Conservation (phyloP, 169 alveolate species). For the Plasmodium inui region DNA sequence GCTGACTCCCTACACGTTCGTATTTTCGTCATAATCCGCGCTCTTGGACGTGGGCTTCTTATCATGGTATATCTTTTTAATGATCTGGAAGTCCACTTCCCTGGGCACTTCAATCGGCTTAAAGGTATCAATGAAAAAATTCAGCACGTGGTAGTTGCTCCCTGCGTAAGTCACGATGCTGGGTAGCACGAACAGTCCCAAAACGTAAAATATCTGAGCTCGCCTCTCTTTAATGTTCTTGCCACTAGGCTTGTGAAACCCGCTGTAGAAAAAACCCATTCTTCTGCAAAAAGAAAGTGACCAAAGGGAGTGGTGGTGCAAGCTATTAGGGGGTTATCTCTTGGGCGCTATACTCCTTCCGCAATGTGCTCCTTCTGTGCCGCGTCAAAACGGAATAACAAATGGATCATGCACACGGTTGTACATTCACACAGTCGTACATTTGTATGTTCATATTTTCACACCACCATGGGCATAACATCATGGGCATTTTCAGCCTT, state of each 20-base stretch:
- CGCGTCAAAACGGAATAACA: not conserved
- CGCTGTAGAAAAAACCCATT: constrained; percentile 69
- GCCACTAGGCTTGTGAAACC: constrained; percentile 43
- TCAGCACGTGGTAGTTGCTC: constrained; percentile 46
- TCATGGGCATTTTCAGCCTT: not conserved
- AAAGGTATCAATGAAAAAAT: constrained; percentile 56
- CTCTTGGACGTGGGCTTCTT: constrained; percentile 69
- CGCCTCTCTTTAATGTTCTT: constrained; percentile 39
- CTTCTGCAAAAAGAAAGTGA: not conserved
- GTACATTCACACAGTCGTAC: not conserved
- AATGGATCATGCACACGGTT: not conserved
- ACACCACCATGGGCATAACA: not conserved
- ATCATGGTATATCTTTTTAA: constrained; percentile 38
- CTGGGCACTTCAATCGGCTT: constrained; percentile 68
- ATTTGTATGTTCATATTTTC: no score
- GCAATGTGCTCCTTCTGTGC: not conserved
- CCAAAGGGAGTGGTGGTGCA: not conserved
- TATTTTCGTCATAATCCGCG: constrained; percentile 68
- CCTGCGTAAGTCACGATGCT: constrained; percentile 55
- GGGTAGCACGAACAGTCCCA: constrained; percentile 55
- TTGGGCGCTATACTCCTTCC: not conserved
- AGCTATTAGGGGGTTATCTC: not conserved
- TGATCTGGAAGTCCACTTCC: constrained; percentile 34
- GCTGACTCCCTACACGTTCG: constrained; percentile 9
- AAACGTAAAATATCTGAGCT: constrained; percentile 46